Conservation (phyloP, 192 early-diverging fungal species). For the Umbelopsis sp. region DNA sequence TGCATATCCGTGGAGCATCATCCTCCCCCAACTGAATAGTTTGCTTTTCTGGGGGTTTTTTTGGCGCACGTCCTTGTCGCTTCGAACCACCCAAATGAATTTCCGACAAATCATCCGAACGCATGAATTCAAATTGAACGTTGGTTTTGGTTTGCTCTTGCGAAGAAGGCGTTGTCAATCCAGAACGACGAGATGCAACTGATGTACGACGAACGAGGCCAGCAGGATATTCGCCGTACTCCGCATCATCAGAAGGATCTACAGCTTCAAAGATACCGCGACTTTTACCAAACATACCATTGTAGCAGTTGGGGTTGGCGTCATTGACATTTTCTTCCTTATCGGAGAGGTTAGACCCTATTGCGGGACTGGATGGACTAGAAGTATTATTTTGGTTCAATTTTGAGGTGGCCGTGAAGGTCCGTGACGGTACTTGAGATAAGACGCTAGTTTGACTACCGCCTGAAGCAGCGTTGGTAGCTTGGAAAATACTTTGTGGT, state of each 20-base stretch:
- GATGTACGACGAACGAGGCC: neutral
- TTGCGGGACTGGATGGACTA: neutral
- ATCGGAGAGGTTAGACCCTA: neutral
- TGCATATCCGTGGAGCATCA: constrained; percentile 3
- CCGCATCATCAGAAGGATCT: neutral
- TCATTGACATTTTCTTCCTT: neutral
- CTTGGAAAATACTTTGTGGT: constrained; percentile 12
- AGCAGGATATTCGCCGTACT: neutral
- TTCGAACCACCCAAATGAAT: constrained; percentile 12
- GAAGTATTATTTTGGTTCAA: neutral
- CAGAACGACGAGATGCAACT: neutral
- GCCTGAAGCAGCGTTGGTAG: neutral
- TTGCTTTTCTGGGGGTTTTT: constrained; percentile 5
- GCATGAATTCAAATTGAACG: constrained; percentile 6
- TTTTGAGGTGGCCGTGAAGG: neutral
- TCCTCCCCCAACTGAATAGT: neutral
- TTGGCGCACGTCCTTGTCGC: neutral
- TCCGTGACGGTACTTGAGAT: constrained; percentile 15
- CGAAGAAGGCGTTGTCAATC: neutral
- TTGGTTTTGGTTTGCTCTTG: neutral
- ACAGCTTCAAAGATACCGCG: constrained; percentile 10
- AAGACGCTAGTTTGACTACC: constrained; percentile 12
- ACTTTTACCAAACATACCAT: neutral
- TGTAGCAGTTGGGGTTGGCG: neutral
- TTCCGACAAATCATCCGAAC: constrained; percentile 15